phyloP scores from a whole-genome alignment of 768 basidiomycete species.

The Sutorius australiensis region DNA sequence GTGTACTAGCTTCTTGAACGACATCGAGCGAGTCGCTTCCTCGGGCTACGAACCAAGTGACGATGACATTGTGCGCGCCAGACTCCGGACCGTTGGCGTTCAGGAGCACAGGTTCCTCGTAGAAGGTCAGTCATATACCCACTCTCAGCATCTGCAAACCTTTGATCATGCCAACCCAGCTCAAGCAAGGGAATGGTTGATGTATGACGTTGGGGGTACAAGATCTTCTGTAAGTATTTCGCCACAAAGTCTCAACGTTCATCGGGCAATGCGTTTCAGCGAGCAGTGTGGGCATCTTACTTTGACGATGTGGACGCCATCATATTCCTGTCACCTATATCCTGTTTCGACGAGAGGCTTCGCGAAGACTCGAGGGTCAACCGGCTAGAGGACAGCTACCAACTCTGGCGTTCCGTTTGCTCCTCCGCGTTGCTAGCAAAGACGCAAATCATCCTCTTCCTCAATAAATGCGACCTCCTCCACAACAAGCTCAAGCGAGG shows the following conservation, averaged over 20 bases:
- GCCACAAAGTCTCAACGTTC: conserved; percentile 1
- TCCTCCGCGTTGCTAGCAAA: conserved; percentile 58
- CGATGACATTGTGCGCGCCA: conserved; percentile 74
- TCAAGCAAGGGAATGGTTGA: conserved; percentile 67
- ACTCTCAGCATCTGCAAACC: not conserved
- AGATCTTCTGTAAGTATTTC: conserved; percentile 51
- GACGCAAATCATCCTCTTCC: conserved; percentile 51
- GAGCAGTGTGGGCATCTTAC: conserved; percentile 74
- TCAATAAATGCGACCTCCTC: conserved; percentile 72
- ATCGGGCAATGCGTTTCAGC: conserved; percentile 36
- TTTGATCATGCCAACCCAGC: conserved; percentile 33
- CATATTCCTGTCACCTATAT: conserved; percentile 73
- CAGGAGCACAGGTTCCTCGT: conserved; percentile 70
- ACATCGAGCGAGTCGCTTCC: conserved; percentile 61
- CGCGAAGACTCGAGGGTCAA: conserved; percentile 69
- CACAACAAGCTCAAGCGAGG: conserved; percentile 70
- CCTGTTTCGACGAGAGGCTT: conserved; percentile 77
- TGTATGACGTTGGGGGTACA: conserved; percentile 81
- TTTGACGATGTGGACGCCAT: conserved; percentile 83
- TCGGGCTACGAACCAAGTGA: conserved; percentile 66
- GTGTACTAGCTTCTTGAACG: conserved; percentile 58
- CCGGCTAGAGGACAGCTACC: conserved; percentile 71
- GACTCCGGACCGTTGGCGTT: conserved; percentile 72
- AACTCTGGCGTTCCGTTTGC: conserved; percentile 74
- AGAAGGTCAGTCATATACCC: conserved; percentile 42